phyloP scores from a whole-genome alignment of 2,329 filamentous ascomycete species.

The Triangularia verruculosa region DNA sequence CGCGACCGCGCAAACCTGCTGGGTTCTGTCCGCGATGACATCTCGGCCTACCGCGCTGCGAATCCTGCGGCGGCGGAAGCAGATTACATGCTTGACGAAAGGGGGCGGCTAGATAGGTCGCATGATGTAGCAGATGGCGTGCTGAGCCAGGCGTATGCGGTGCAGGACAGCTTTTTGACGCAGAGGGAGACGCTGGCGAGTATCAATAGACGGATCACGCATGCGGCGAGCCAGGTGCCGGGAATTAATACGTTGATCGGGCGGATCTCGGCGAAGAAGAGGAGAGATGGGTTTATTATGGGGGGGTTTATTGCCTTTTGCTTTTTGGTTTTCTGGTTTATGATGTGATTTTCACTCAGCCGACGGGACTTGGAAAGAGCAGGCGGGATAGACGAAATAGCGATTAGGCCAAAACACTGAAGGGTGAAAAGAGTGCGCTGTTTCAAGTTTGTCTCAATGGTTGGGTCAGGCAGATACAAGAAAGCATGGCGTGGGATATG shows the following conservation, averaged over 20 bases:
- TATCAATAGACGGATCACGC: constrained; percentile 86
- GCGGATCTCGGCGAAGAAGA: constrained; percentile 90
- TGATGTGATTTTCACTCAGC: constrained; percentile 54
- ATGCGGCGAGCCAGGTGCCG: constrained; percentile 85
- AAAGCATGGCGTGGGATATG: constrained; percentile 8
- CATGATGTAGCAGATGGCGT: constrained; percentile 88
- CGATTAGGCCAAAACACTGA: background rate
- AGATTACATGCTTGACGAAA: constrained; percentile 96
- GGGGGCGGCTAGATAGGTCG: constrained; percentile 79
- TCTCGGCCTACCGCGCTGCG: constrained; percentile 78
- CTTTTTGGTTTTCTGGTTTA: constrained; percentile 80
- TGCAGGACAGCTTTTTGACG: constrained; percentile 84
- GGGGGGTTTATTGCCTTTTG: constrained; percentile 89
- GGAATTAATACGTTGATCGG: constrained; percentile 90
- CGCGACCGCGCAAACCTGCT: constrained; percentile 88
- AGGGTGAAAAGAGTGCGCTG: background rate
- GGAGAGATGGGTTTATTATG: constrained; percentile 91
- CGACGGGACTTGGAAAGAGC: background rate
- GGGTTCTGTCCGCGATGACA: constrained; percentile 86
- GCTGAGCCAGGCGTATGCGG: constrained; percentile 91
- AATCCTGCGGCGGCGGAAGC: constrained; percentile 83
- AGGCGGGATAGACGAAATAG: constrained; percentile 1
- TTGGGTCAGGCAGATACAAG: background rate
- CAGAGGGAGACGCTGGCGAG: constrained; percentile 85
- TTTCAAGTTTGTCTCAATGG: constrained; percentile 1